Evolutionary conservation across 106 monocot species (phyloP), one percentile per base, ranked within the genome.

Genomic region (Acanthochlamys bracteata): DNA sequence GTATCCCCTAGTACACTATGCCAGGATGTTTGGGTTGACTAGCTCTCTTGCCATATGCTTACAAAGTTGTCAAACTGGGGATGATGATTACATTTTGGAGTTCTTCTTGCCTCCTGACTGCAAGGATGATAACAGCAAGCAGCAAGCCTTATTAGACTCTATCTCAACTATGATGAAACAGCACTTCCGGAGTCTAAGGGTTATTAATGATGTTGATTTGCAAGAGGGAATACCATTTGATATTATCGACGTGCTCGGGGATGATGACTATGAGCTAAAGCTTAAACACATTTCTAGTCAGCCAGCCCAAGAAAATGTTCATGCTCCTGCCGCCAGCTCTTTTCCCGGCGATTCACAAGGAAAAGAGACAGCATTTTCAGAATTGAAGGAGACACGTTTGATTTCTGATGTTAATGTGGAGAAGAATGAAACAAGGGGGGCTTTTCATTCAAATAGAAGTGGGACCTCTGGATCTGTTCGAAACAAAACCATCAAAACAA

Each of bases 1-100:
- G 45, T 95, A 90, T 71, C 94, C 94, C 20, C 73, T 94, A 19
- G 89, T 90, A n/a, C 94, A 94, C 70, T 90, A 94, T 78, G 89
- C 94, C 46, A 74, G 74, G 26, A 82, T 89, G 76, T 94, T 89
- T 73, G 70, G 69, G 22, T 70, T 94, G 43, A 49, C 13, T 9
- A 68, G 89, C 57, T 83, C 79, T 60, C 65, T 94, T 69, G 83
- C 94, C 0, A 59, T 94, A 62, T 86, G 77, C 66, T 69, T 94
- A 43, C 78, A 73, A 60, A 89, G 86, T 67, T 24, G 43, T 62
- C 70, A 77, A 49, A 78, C 82, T 0, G 86, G 82, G 47, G 66
- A 40, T 58, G 89, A 89, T 71, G 79, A 79, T 52, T 94, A 89
- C 46, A 56, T 90, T 61, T 23, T 86, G 17, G 89, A 94, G 74